Evolutionary conservation across 768 basidiomycete species (phyloP), one percentile per base, ranked within the genome.

Genomic region (Tylopilus rubrobrunneus): DNA sequence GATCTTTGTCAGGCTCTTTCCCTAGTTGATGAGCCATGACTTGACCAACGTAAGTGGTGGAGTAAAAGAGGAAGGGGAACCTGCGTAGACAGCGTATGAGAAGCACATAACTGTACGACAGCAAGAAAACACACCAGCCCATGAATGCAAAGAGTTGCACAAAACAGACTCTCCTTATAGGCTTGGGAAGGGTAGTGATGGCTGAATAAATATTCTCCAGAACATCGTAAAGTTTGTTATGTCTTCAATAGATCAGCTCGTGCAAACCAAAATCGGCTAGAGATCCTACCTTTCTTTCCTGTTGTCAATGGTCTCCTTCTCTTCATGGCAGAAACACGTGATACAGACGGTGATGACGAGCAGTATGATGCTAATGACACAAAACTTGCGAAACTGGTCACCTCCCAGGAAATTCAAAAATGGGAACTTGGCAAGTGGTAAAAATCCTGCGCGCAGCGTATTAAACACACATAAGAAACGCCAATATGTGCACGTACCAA

Each of bases 61-160:
- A 82, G 62, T 92, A 94, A 71, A 98, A 97, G 39, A 97, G 76
- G 76, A 94, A 98, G 1, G 95, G 95, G 65, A 98, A 98, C 92
- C 89, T 88, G 42, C 40, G 21, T 44, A 52, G 23, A 42, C 21
- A 14, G 51, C 19, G 9, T 31, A 23, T 66, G 27, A 49, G 21
- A 61, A 40, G 52, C 45, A 31, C 17, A 28, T 10, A 23, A 45
- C 40, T 44, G 42, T 41, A 42, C 25, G 41, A 51, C 21, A 27
- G 17, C 45, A 43, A 42, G 12, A 1, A 11, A 23, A 72, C 83
- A 28, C 61, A 87, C 91, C 95, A 98, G 59, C 92, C 93, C 92
- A 96, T 96, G 68, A 96, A 98, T 2, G 95, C 94, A 66, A 92
- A 95, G 17, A 98, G 71, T 65, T 98, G 95, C 4, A 97, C 94